These are phyloP conservation scores for Trichocladium antarcticum DNA, from an alignment of 495 filamentous ascomycete species.

Conservation along the genomic window DNA sequence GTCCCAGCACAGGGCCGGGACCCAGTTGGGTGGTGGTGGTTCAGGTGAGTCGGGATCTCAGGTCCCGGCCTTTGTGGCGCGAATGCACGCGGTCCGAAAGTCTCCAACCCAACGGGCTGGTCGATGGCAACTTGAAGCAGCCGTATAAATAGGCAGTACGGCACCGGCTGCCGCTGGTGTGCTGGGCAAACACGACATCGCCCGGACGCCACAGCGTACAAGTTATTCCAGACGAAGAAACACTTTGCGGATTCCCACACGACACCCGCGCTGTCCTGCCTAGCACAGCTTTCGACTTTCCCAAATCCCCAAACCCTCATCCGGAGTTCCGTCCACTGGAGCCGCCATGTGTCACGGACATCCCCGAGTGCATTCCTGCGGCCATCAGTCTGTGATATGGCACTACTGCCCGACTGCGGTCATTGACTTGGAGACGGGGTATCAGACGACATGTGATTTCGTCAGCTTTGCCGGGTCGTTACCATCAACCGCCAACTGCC, in stretches of 20 bases:
- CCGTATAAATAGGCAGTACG: too few relatives aligned
- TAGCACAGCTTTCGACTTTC: background rate
- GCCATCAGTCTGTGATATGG: slow-evolving; percentile 35
- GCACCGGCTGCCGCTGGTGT: too few relatives aligned
- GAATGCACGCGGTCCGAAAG: too few relatives aligned
- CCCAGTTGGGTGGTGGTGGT: too few relatives aligned
- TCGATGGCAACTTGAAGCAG: too few relatives aligned
- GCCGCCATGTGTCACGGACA: slow-evolving; percentile 36
- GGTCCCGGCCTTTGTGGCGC: too few relatives aligned
- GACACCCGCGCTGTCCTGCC: background rate
- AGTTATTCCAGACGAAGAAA: background rate
- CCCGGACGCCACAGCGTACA: too few relatives aligned
- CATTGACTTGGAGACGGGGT: slow-evolving; percentile 33
- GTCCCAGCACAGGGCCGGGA: too few relatives aligned
- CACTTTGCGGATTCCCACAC: background rate
- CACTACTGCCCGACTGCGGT: slow-evolving; percentile 34
- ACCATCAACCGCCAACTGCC: slow-evolving; percentile 27
- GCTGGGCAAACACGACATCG: too few relatives aligned
- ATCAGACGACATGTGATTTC: slow-evolving; percentile 33
- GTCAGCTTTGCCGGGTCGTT: slow-evolving; percentile 30
- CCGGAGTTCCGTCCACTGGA: background rate
- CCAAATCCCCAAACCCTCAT: background rate
- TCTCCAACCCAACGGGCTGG: too few relatives aligned
- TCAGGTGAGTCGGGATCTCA: too few relatives aligned
- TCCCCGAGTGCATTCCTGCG: slow-evolving; percentile 33